Percentiles rank a stretch among this genome's conserved stretches.
phyloP scores from a whole-genome alignment of 1,139 yeast species.

The Debaryomyces udenii region DNA sequence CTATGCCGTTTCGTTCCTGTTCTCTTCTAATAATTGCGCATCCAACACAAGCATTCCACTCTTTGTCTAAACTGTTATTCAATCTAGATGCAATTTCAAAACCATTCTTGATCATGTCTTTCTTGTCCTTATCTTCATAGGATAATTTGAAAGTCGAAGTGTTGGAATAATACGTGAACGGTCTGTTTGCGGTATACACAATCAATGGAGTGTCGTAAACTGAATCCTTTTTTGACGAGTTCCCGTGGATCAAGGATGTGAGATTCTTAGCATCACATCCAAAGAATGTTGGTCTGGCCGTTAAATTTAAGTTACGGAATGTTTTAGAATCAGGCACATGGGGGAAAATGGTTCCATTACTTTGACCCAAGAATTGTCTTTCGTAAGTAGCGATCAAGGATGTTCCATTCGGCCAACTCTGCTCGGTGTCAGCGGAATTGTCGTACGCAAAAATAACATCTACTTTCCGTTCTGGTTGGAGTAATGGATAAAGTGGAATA shows the following conservation, averaged over 20 bases:
- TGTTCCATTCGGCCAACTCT: slow-evolving; percentile 47
- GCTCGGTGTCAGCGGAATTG: slow-evolving; percentile 52
- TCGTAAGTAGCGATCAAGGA: slow-evolving; percentile 54
- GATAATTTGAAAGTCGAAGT: slow-evolving; percentile 71
- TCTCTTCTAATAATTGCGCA: slow-evolving; percentile 88
- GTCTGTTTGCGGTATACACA: slow-evolving; percentile 78
- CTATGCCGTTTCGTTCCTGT: slow-evolving; percentile 68
- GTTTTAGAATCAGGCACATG: slow-evolving; percentile 79
- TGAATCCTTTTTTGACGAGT: slow-evolving; percentile 11
- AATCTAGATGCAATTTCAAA: slow-evolving; percentile 75
- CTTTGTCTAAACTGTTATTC: slow-evolving; percentile 68
- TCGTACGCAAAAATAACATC: slow-evolving; percentile 50
- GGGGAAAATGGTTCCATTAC: slow-evolving; percentile 73
- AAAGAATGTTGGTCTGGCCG: slow-evolving; percentile 75
- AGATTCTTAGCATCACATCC: slow-evolving; percentile 79
- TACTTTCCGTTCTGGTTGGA: slow-evolving; percentile 41
- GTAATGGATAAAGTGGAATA: slow-evolving; percentile 43
- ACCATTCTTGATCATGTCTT: slow-evolving; percentile 72
- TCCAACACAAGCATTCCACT: slow-evolving; percentile 78
- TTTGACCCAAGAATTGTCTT: slow-evolving; percentile 68
- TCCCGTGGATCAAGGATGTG: slow-evolving; percentile 43
- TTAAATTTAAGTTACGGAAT: slow-evolving; percentile 61
- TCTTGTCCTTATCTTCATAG: slow-evolving; percentile 61
- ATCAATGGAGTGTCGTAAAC: slow-evolving; percentile 66
- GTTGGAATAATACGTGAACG: slow-evolving; percentile 68